Conservation (phyloP, 331 rosid species). For the Malus hybrid region DNA sequence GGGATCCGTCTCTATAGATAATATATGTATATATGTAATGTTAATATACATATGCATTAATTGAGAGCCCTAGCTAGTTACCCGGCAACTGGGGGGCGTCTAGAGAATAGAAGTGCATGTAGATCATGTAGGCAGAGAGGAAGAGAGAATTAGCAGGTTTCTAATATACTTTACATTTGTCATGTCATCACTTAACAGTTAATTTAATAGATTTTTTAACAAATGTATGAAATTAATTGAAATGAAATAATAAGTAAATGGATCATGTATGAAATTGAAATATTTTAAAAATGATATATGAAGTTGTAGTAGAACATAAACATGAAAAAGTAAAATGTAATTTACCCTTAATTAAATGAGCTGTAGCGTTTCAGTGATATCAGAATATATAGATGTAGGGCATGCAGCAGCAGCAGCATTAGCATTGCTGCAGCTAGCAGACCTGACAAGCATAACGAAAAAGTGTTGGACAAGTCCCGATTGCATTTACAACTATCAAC, state of each 20-base stretch:
- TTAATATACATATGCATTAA: background rate
- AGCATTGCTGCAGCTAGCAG: background rate
- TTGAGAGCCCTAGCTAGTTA: background rate
- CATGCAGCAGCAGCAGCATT: background rate
- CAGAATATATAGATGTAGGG: background rate
- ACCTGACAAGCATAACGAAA: slow-evolving; percentile 22
- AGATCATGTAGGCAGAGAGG: background rate
- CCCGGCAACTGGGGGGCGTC: background rate
- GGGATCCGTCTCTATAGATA: background rate
- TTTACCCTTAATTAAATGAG: background rate
- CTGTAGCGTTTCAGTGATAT: background rate
- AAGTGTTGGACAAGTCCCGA: background rate
- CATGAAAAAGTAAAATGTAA: no score
- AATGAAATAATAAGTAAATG: no score
- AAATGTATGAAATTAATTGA: no score
- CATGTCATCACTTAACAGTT: no score
- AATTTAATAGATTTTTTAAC: no score
- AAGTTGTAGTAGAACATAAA: no score
- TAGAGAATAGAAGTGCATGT: background rate
- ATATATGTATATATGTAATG: background rate
- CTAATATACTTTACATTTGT: no score
- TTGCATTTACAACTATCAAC: background rate
- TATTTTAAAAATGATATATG: no score
- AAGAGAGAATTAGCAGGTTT: background rate
- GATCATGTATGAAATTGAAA: no score